Evolutionary conservation across 371 early-diverging fungal genomes (phyloP).

Genomic region (Mortierella sp.): DNA sequence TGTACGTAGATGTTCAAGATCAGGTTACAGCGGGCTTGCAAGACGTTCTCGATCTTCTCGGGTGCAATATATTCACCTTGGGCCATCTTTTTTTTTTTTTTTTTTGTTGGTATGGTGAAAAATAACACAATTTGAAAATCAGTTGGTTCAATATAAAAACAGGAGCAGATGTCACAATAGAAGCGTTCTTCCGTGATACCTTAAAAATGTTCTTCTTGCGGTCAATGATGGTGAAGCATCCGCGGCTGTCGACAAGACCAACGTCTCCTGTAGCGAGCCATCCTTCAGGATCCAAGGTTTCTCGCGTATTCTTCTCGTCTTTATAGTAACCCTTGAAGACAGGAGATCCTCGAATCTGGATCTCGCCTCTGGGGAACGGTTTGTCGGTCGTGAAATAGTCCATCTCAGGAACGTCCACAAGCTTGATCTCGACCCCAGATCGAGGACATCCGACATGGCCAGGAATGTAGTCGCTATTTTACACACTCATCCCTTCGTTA

Average conservation of each 20-base stretch:
- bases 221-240: constrained; percentile 89
- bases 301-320: constrained; percentile 82
- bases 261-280: constrained; percentile 96
- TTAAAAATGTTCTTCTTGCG: constrained; percentile 99
- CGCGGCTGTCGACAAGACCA: constrained; percentile 79
- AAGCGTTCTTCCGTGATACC: no score
- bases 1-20: constrained; percentile 78
- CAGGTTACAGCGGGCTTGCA: constrained; percentile 46
- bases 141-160: no score
- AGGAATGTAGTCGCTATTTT: constrained; percentile 61
- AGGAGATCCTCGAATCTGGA: constrained; percentile 85
- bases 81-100: no score
- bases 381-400: constrained; percentile 80
- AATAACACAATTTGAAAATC: no score
- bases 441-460: constrained; percentile 84
- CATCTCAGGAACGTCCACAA: constrained; percentile 93
- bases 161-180: no score
- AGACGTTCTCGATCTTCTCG: constrained; percentile 78
- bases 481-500: no score
- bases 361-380: constrained; percentile 90
- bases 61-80: constrained; percentile 98
- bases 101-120: no score
- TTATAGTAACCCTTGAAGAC: constrained; percentile 89
- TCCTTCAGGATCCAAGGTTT: constrained; percentile 82
- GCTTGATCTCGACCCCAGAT: constrained; percentile 74